Evolutionary conservation across 208 protist genomes (phyloP), one percentile per base, ranked within the genome.

Genomic region (Leishmania turanica): DNA sequence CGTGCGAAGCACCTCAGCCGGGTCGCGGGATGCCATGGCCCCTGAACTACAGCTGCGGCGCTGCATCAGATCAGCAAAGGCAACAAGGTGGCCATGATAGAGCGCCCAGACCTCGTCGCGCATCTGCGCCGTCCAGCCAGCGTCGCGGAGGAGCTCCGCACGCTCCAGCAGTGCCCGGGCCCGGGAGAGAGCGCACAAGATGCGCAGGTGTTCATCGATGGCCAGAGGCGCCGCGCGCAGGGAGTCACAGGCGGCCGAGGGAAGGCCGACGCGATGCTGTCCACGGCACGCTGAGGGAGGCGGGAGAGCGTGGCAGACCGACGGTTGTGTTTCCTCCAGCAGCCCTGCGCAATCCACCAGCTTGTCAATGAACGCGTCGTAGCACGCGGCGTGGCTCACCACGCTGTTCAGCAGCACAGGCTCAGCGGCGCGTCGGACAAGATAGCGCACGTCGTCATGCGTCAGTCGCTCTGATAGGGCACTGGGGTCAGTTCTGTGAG

Each of bases 71-170:
- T 75, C 69, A n/a, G 86, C 90, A 40, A 87, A 70, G 19, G 77
- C 82, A 71, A 87, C 86, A 11, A 93, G 75, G 77, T 96, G 91
- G 51, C 82, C 72, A 56, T 65, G 77, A 75, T 96, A 96, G 45
- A 72, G 78, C 31, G 74, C 49, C 91, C 92, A 96, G 64, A 94
- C 92, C 60, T 96, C 89, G 58, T 89, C 87, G 13, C 84, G 78
- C 69, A 91, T 79, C 34, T 69, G 51, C 37, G 79, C 76, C 51
- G 74, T 89, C 88, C 81, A 92, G 19, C 78, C 77, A 2, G 31
- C 31, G 27, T 58, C 56, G 15, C 73, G 53, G n/a, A 85, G 73
- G 11, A 66, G 58, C 37, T 69, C 78, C 8, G 66, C 77, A 7
- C 51, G 75, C 79, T 87, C 82, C 40, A 93, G 76, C 69, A 93